These are phyloP conservation scores for Aspergillus clavatus DNA, from an alignment of 2,329 filamentous ascomycete species.

Conservation along the genomic window DNA sequence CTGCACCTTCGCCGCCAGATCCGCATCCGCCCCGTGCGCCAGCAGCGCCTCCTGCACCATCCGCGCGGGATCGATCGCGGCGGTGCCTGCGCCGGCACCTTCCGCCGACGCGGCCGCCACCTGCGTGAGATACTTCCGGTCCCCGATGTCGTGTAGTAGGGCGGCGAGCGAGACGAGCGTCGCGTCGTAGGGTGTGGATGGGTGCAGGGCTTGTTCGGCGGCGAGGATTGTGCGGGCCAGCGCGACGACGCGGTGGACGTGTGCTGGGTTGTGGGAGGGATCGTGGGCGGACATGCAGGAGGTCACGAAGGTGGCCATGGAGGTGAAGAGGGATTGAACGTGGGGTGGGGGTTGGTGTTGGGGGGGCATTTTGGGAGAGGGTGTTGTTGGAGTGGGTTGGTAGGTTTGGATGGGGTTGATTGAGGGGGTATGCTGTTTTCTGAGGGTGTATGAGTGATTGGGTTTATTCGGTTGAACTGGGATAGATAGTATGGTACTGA, in stretches of 20 bases:
- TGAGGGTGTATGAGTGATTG: too few species aligned
- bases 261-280: slow-evolving; percentile 76
- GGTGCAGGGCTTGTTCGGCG: slow-evolving; percentile 38
- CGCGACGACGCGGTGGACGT: slow-evolving; percentile 74
- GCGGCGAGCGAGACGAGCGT: slow-evolving; percentile 63
- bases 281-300: slow-evolving; percentile 72
- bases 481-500: too few species aligned
- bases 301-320: slow-evolving; percentile 60
- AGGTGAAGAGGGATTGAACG: slow-evolving; percentile 46
- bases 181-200: slow-evolving; percentile 43
- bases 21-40: slow-evolving; percentile 48
- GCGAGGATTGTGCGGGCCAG: slow-evolving; percentile 63
- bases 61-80: slow-evolving; percentile 15
- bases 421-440: too few species aligned
- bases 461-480: too few species aligned
- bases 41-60: slow-evolving; percentile 27
- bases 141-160: slow-evolving; percentile 82
- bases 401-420: too few species aligned
- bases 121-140: slow-evolving; percentile 67
- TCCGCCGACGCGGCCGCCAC: slow-evolving; percentile 18
- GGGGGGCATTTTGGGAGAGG: neutral
- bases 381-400: too few species aligned
- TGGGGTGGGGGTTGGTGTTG: neutral
- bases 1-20: slow-evolving; percentile 64
- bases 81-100: too few species aligned